A percentile compares a stretch with the other conserved stretches of the same genome.
phyloP scores from a whole-genome alignment of 306 rosid species.

The Adenanthera pavonina region DNA sequence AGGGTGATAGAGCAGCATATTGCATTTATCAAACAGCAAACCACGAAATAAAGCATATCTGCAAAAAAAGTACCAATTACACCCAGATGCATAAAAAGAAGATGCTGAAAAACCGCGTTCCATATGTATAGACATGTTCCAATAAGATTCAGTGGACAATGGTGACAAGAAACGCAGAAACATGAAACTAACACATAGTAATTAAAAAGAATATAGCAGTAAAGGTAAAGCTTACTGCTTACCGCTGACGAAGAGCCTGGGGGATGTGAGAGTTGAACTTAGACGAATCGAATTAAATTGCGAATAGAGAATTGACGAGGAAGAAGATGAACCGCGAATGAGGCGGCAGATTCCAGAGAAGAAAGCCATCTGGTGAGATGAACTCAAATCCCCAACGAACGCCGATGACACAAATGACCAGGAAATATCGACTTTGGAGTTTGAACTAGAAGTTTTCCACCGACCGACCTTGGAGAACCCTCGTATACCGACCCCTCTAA shows the following conservation, averaged over 20 bases:
- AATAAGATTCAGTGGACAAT: background rate
- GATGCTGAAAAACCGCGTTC: background rate
- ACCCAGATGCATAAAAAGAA: background rate
- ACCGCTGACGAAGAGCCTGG: slow-evolving; percentile 71
- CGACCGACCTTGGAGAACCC: slow-evolving; percentile 27
- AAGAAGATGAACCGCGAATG: slow-evolving; percentile 44
- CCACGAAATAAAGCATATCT: background rate
- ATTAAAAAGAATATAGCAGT: background rate
- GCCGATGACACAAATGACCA: background rate
- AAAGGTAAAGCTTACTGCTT: slow-evolving; percentile 43
- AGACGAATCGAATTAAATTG: slow-evolving; percentile 46
- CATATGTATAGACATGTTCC: background rate
- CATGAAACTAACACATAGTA: background rate
- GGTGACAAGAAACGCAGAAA: background rate
- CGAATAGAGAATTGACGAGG: slow-evolving; percentile 47
- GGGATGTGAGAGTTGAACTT: slow-evolving; percentile 63
- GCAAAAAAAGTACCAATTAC: background rate
- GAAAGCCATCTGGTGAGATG: slow-evolving; percentile 50
- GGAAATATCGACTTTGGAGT: background rate
- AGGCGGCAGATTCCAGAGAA: slow-evolving; percentile 46
- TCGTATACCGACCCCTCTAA: background rate
- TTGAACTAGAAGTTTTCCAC: slow-evolving; percentile 1
- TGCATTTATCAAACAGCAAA: background rate
- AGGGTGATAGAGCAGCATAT: background rate
- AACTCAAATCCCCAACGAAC: background rate